phyloP scores from a whole-genome alignment of 805 yeast genomes.

The Pichia nakasei region DNA sequence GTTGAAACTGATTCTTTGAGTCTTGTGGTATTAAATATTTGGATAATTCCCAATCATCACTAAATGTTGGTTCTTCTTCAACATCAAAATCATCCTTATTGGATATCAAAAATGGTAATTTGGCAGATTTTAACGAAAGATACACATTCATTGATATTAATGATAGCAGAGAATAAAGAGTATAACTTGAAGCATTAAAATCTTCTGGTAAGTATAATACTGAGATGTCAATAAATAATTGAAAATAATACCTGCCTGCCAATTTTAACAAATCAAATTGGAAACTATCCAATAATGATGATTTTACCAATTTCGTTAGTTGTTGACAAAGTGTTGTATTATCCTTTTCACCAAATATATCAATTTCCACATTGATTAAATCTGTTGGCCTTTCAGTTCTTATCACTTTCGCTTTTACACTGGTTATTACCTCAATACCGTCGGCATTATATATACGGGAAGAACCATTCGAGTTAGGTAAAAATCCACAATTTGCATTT shows the following conservation, averaged over 20 bases:
- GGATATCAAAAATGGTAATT: constrained; percentile 63
- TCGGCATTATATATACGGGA: constrained; percentile 79
- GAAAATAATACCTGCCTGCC: constrained; percentile 67
- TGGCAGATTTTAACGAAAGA: constrained; percentile 72
- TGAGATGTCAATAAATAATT: constrained; percentile 70
- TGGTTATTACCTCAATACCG: constrained; percentile 89
- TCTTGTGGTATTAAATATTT: constrained; percentile 34
- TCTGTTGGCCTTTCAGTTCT: constrained; percentile 30
- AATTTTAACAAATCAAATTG: constrained; percentile 47
- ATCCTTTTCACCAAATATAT: constrained; percentile 71
- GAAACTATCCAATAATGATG: constrained; percentile 43
- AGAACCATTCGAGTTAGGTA: constrained; percentile 88
- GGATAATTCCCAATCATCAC: constrained; percentile 75
- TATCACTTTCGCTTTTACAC: constrained; percentile 81
- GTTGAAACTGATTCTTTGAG: constrained; percentile 33
- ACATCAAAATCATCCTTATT: constrained; percentile 56
- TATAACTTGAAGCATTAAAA: constrained; percentile 49
- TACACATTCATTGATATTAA: constrained; percentile 72
- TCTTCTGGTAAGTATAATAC: constrained; percentile 52
- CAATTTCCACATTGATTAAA: constrained; percentile 68
- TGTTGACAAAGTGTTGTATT: constrained; percentile 63
- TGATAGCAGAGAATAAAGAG: constrained; percentile 46
- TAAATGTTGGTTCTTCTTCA: constrained; percentile 84
- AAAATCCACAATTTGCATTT: constrained; percentile 70
- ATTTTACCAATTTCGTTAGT: constrained; percentile 52